Conservation (phyloP, 306 rosid genomes). For the Casuarina equisetifolia region DNA sequence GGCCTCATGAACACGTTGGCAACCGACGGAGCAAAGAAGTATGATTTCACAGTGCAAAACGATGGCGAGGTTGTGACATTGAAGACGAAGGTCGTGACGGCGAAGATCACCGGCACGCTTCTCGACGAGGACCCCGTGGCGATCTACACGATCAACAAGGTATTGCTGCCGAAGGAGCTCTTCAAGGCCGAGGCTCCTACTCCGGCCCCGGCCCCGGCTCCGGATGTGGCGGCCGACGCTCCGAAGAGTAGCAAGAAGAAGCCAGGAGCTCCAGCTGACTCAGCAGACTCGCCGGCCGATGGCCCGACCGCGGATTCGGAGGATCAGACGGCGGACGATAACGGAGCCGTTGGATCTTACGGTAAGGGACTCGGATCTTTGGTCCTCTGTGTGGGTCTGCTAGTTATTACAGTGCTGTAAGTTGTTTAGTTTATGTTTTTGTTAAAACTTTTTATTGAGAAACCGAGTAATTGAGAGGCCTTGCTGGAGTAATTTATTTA, state of each 20-base stretch:
- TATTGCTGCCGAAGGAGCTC: conserved; percentile 65
- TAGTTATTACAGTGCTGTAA: conserved; percentile 41
- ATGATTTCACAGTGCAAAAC: conserved; percentile 73
- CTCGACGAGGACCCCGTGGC: conserved; percentile 71
- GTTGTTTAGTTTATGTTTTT: conserved; percentile 3
- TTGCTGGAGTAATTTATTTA: neutral
- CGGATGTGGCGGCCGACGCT: conserved; percentile 55
- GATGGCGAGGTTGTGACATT: conserved; percentile 71
- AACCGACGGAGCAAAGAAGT: conserved; percentile 69
- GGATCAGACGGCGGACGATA: conserved; percentile 55
- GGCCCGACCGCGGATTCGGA: conserved; percentile 47
- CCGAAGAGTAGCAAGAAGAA: conserved; percentile 47
- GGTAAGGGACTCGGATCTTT: conserved; percentile 28
- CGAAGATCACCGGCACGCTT: conserved; percentile 61
- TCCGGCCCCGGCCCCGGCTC: conserved; percentile 63
- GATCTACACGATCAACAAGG: conserved; percentile 57
- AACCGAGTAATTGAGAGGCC: neutral
- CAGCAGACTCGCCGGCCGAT: conserved; percentile 33
- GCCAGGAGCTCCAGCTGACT: conserved; percentile 14
- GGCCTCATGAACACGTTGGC: conserved; percentile 75
- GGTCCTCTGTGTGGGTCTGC: conserved; percentile 25
- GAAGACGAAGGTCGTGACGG: conserved; percentile 54
- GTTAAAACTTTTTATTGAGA: conserved; percentile 1
- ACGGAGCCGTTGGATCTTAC: conserved; percentile 32
- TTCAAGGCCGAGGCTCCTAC: conserved; percentile 50